Evolutionary conservation across 352 stramenopile species (phyloP), one percentile per base, ranked within the genome.

Genomic region (Phytophthora pini): DNA sequence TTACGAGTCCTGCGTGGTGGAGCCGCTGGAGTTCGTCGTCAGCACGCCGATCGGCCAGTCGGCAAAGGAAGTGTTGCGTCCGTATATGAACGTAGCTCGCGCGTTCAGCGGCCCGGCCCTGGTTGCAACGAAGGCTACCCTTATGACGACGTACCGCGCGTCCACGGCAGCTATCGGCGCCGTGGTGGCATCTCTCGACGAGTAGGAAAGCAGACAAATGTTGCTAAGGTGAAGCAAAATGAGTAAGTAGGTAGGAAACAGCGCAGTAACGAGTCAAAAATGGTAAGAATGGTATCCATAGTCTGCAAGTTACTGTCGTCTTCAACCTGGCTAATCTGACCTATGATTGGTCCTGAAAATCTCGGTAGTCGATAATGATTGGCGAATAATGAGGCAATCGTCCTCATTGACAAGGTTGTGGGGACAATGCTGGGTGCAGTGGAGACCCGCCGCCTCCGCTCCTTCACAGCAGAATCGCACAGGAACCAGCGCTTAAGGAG

Each of bases 81-180:
- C 86, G 29, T 94, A 92, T 48, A 65, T 91, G 56, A 90, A 79
- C 26, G 78, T 94, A 20, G 83, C 84, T 50, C 71, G 70, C 27
- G 77, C 86, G 10, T 92, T 94, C 48, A 94, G 83, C 50, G 65
- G 84, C 15, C 86, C 86, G 4, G 86, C 86, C 29, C 73, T 94
- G 52, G 50, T 84, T 52, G 86, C 84, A 6, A 74, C 83, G 2
- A 89, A 80, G 43, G 72, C 82, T n/a, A 89, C 86, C 17, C 53
- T 92, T 39, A 76, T 82, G 54, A 94, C 86, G 57, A 92, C 86
- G 11, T 87, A 92, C 48, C 71, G 75, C 15, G 84, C 84, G 27
- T 92, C 86, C 11, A 76, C 71, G 8, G 86, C 86, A n/a, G 86
- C 83, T 17, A 64, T 90, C n/a, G 77, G 82, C 11, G 86, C 86